Evolutionary conservation across 176 grass and related monocot species (phyloP).

Genomic region (Musa beccarii): DNA sequence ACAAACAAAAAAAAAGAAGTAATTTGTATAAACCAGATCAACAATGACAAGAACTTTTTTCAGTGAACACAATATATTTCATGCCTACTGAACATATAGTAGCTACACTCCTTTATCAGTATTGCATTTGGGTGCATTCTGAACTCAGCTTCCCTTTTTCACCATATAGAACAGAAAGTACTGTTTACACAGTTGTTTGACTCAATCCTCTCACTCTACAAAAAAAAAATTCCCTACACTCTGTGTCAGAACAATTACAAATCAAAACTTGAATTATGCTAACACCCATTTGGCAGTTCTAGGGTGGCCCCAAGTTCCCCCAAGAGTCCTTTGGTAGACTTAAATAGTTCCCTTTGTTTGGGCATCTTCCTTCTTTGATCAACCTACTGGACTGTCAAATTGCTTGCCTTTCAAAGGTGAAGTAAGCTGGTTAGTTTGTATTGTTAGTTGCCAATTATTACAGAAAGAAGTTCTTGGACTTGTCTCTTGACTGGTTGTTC

Average conservation of each 20-base stretch:
- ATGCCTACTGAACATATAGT: not conserved
- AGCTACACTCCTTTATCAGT: not conserved
- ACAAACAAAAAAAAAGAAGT: not conserved
- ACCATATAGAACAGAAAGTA: slow-evolving; percentile 8
- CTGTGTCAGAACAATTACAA: slow-evolving; percentile 29
- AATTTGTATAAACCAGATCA: not conserved
- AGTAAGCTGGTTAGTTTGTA: not conserved
- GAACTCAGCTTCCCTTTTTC: not conserved
- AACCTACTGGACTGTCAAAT: not conserved
- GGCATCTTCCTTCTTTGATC: slow-evolving; percentile 1
- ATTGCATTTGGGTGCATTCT: not conserved
- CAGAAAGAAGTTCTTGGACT: not conserved
- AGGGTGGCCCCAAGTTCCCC: not conserved
- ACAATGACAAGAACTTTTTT: slow-evolving; percentile 11
- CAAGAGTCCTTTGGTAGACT: too few species aligned
- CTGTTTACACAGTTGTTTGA: not conserved
- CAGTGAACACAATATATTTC: not conserved
- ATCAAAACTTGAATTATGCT: slow-evolving; percentile 1
- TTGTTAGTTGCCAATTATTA: not conserved
- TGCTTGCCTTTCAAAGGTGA: not conserved
- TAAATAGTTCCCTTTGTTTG: not conserved
- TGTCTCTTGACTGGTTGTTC: not conserved
- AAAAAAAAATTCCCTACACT: slow-evolving; percentile 26
- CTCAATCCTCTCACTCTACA: slow-evolving; percentile 1
- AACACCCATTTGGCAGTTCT: not conserved